A percentile compares a stretch with the other conserved stretches of the same genome.
Evolutionary conservation across 768 basidiomycete species (phyloP).

Genomic region (Rhizopogon vinicolor): DNA sequence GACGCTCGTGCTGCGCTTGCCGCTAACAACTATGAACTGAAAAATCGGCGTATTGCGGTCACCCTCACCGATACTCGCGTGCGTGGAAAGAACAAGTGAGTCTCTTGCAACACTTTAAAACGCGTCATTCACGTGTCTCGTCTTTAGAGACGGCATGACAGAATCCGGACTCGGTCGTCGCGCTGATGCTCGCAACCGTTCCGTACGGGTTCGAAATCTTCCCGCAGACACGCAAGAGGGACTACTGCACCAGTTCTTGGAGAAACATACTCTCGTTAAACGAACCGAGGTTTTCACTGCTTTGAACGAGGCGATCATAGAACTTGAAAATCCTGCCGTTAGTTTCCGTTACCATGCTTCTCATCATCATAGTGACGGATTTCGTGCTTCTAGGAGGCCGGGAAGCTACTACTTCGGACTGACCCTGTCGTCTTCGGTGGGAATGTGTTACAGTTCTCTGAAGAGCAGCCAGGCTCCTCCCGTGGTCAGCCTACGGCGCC

Average conservation of each 20-base stretch:
- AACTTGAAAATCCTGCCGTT: slow-evolving; percentile 64
- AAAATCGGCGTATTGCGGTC: slow-evolving; percentile 86
- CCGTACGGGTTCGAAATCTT: slow-evolving; percentile 72
- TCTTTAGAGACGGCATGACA: slow-evolving; percentile 33
- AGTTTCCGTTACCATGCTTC: slow-evolving; percentile 13
- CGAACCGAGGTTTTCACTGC: slow-evolving; percentile 74
- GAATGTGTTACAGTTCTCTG: slow-evolving; percentile 51
- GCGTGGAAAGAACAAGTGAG: slow-evolving; percentile 49
- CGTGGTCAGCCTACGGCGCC: slow-evolving; percentile 26
- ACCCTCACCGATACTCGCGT: slow-evolving; percentile 77
- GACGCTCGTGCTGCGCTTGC: slow-evolving; percentile 67
- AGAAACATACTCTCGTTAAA: slow-evolving; percentile 67
- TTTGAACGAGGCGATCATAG: slow-evolving; percentile 55
- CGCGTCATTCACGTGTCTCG: not conserved
- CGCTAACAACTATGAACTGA: slow-evolving; percentile 85
- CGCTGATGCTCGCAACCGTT: slow-evolving; percentile 60
- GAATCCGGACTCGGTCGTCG: slow-evolving; percentile 54
- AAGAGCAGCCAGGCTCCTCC: slow-evolving; percentile 38
- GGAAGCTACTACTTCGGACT: slow-evolving; percentile 65
- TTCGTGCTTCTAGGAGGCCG: slow-evolving; percentile 61
- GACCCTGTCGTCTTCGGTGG: slow-evolving; percentile 74
- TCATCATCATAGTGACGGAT: not conserved
- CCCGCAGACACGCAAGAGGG: slow-evolving; percentile 83
- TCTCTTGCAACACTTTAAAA: not conserved
- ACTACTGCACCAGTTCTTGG: slow-evolving; percentile 82